phyloP scores from a whole-genome alignment of 495 filamentous ascomycete genomes.

The Hypoxylon perforatum region DNA sequence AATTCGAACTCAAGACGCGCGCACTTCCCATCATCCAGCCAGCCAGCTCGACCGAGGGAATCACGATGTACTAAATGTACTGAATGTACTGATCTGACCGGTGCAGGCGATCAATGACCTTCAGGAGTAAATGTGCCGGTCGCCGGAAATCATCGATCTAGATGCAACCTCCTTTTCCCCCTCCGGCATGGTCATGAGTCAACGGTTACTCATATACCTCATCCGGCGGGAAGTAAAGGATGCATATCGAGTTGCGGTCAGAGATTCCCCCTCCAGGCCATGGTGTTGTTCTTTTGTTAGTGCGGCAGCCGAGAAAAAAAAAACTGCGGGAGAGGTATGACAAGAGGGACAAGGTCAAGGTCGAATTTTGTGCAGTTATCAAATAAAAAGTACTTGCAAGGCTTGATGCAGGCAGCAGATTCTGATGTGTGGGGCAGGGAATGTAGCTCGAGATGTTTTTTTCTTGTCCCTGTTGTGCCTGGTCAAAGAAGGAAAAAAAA shows the following conservation, averaged over 20 bases:
- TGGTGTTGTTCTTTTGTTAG: conserved; percentile 15
- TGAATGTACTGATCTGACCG: too few species aligned
- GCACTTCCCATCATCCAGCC: too few species aligned
- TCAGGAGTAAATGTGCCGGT: conserved; percentile 23
- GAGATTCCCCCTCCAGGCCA: conserved; percentile 10
- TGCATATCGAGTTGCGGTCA: conserved; percentile 40
- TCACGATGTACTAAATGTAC: too few species aligned
- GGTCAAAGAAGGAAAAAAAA: neutral
- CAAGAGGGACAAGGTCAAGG: conserved; percentile 1
- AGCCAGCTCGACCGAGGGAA: too few species aligned
- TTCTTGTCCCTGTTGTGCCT: neutral
- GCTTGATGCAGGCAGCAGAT: neutral
- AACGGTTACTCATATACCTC: conserved; percentile 21
- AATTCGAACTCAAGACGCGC: too few species aligned
- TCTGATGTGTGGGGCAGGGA: conserved; percentile 8
- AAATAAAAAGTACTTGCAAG: conserved; percentile 12
- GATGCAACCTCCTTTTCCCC: conserved; percentile 24
- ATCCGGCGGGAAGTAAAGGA: conserved; percentile 1
- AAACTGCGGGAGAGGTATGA: conserved; percentile 16
- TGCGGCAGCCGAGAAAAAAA: conserved; percentile 7
- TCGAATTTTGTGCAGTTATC: conserved; percentile 12
- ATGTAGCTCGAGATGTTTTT: conserved; percentile 8
- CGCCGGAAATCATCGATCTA: conserved; percentile 18
- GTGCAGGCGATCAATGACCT: conserved; percentile 15
- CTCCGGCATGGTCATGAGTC: conserved; percentile 19